These are phyloP conservation scores for Kwoniella sp. DNA, from an alignment of 768 basidiomycete species.

Conservation along the genomic window DNA sequence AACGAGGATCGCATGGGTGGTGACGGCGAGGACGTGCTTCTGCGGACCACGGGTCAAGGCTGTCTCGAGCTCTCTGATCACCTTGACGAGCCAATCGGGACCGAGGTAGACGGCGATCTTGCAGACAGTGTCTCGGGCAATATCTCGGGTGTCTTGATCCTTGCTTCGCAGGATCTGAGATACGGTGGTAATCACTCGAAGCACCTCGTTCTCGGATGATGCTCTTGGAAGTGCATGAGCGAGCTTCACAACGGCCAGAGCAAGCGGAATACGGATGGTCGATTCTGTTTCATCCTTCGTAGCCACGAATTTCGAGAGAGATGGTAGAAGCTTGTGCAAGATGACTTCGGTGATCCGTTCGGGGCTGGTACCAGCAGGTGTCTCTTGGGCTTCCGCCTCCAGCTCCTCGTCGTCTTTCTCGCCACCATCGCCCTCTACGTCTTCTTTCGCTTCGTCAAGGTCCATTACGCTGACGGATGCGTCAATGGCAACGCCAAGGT, in stretches of 20 bases:
- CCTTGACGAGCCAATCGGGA: slow-evolving; percentile 69
- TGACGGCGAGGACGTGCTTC: slow-evolving; percentile 85
- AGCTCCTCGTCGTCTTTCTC: slow-evolving; percentile 32
- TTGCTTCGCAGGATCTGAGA: slow-evolving; percentile 89
- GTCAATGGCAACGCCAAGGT: slow-evolving; percentile 38
- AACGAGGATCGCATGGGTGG: slow-evolving; percentile 77
- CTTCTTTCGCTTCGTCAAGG: slow-evolving; percentile 36
- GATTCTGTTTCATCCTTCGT: slow-evolving; percentile 82
- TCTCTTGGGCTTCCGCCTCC: slow-evolving; percentile 25
- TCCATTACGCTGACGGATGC: slow-evolving; percentile 62
- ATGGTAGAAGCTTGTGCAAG: slow-evolving; percentile 73
- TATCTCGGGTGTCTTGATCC: slow-evolving; percentile 88
- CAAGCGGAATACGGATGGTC: slow-evolving; percentile 80
- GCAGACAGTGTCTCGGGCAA: slow-evolving; percentile 77
- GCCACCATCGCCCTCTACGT: slow-evolving; percentile 34
- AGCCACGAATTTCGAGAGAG: slow-evolving; percentile 76
- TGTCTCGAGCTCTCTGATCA: slow-evolving; percentile 77
- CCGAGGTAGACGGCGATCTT: slow-evolving; percentile 76
- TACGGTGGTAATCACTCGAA: slow-evolving; percentile 76
- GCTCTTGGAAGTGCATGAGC: slow-evolving; percentile 74
- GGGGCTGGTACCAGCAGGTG: slow-evolving; percentile 9
- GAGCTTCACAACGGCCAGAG: slow-evolving; percentile 82
- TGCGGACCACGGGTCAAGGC: slow-evolving; percentile 90
- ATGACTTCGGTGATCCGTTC: slow-evolving; percentile 72
- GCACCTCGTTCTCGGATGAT: slow-evolving; percentile 68